These are phyloP conservation scores for Nothomitra cinnamomea DNA, from an alignment of 2,329 filamentous ascomycete species.

Conservation along the genomic window DNA sequence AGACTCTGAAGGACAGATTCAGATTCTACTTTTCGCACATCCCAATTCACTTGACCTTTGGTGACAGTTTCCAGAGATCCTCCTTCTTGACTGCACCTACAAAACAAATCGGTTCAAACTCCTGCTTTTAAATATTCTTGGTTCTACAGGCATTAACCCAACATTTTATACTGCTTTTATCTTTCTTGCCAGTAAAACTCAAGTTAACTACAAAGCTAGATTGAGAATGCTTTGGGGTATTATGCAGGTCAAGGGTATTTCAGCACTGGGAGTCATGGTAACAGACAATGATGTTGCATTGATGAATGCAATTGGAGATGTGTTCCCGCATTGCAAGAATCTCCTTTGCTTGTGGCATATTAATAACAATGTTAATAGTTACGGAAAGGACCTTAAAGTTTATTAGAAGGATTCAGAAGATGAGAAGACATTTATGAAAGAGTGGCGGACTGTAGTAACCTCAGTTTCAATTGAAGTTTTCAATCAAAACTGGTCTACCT, in stretches of 20 bases:
- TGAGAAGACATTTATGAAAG: background rate
- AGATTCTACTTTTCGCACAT: background rate
- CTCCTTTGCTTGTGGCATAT: background rate
- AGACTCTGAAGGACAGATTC: background rate
- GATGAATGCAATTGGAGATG: background rate
- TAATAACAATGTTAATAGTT: background rate
- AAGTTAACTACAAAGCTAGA: too few species aligned
- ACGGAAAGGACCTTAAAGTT: background rate
- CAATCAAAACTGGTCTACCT: background rate
- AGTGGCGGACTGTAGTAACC: background rate
- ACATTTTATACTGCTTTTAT: too few species aligned
- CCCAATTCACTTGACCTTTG: background rate
- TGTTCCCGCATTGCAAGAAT: background rate
- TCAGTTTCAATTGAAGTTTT: background rate
- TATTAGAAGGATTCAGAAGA: background rate
- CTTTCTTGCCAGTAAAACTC: too few species aligned
- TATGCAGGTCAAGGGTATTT: too few species aligned
- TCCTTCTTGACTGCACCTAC: slow-evolving; percentile 1
- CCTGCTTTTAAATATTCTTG: background rate
- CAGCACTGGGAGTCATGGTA: too few species aligned
- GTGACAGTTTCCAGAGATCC: background rate
- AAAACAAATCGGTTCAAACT: background rate
- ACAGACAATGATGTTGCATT: too few species aligned
- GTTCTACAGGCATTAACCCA: background rate
- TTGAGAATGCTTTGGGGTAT: too few species aligned